Evolutionary conservation across 2,329 filamentous ascomycete genomes (phyloP), one percentile per base, ranked within the genome.

Genomic region (Pyricularia sp.): DNA sequence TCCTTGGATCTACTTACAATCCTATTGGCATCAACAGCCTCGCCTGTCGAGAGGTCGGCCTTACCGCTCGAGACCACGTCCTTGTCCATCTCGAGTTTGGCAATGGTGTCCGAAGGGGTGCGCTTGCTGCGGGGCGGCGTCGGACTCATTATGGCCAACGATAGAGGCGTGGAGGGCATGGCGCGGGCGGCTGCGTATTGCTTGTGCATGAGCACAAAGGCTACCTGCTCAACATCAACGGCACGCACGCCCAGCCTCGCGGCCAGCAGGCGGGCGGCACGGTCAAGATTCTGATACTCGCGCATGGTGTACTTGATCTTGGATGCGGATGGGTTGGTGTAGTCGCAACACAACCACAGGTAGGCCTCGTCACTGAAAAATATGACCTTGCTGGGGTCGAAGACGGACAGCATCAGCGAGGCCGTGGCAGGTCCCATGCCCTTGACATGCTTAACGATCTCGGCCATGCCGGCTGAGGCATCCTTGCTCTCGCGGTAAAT

Each of bases 291-390:
- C 59, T 80, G 77, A 73, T 93, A 94, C 78, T 94, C 91, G 72
- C 88, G 88, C 25, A 79, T 77, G 61, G 83, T 90, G 78, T 95
- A 95, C 77, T 89, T 91, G 76, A 92, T 88, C 59, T 63, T 63
- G 59, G 59, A 63, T 28, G 80, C 78, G 0, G 42, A n/a, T 4
- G 74, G 78, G 68, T 80, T 83, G 59, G 80, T 78, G 0, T 83
- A 82, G n/a, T 78, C 76, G 75, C 85, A 86, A 73, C 86, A 86
- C 6, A 90, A 78, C 91, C 91, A 94, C 72, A 88, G 85, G 75
- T 89, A 94, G 3, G 89, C 83, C 78, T 95, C 92, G 74, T 96
- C 92, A 2, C 89, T 91, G 78, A 94, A 94, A 81, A 94, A 94
- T 1, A 91, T 84, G 66, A 89, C 82, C 14, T 79, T 78, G 0